Percentiles rank a stretch among this genome's conserved stretches.
Conservation (phyloP, 2,329 filamentous ascomycete species). For the Diaporthe citri region DNA sequence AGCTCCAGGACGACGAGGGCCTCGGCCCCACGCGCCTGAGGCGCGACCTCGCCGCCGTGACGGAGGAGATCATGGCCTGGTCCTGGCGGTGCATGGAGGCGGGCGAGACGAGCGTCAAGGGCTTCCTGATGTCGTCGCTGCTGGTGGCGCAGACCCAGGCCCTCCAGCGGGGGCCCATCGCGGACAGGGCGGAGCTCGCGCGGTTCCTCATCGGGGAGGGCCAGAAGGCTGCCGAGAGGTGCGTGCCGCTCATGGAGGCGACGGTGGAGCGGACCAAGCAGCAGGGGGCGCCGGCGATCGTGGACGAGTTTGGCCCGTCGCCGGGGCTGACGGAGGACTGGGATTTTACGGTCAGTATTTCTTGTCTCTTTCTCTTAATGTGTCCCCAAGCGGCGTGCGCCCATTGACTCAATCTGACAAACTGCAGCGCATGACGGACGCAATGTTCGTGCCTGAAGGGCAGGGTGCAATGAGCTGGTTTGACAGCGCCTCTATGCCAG, state of each 20-base stretch:
- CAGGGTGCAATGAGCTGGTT: constrained; percentile 29
- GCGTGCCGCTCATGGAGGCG: constrained; percentile 51
- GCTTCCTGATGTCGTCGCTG: constrained; percentile 50
- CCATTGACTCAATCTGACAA: background rate
- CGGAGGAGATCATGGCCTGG: constrained; percentile 50
- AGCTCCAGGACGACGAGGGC: constrained; percentile 56
- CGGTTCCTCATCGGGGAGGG: constrained; percentile 47
- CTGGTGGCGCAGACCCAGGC: constrained; percentile 54
- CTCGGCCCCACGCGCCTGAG: constrained; percentile 47
- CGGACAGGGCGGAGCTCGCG: constrained; percentile 49
- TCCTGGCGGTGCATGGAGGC: constrained; percentile 51
- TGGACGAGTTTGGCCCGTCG: background rate
- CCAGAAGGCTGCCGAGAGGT: constrained; percentile 45
- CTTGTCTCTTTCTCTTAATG: background rate
- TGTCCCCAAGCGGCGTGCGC: background rate
- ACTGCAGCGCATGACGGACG: constrained; percentile 27
- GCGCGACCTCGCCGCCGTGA: constrained; percentile 49
- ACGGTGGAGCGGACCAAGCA: constrained; percentile 44
- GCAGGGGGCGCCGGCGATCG: constrained; percentile 23
- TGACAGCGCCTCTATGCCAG: constrained; percentile 10
- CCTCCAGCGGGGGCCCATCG: constrained; percentile 45
- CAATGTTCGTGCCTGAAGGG: constrained; percentile 19
- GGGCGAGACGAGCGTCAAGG: constrained; percentile 60
- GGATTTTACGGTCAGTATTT: constrained; percentile 36
- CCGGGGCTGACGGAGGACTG: constrained; percentile 37